phyloP scores from a whole-genome alignment of 225 moss, liverwort and hornwort species.

The Rhytidiadelphus loreus region DNA sequence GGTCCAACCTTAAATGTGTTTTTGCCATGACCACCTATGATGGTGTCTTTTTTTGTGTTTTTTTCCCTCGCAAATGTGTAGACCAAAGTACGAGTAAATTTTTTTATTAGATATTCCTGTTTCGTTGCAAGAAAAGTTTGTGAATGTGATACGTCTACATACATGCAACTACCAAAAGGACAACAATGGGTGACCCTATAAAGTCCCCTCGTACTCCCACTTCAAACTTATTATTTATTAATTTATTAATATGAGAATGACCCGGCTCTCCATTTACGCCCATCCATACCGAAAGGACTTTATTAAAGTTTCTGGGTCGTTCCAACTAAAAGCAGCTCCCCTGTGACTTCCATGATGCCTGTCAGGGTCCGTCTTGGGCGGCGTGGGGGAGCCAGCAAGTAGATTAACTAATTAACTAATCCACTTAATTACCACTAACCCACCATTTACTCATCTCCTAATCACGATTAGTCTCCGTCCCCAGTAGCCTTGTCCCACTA shows the following conservation, averaged over 20 bases:
- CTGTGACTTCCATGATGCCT: not conserved
- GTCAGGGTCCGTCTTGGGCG: not conserved
- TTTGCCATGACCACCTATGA: no score
- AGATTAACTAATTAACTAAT: not conserved
- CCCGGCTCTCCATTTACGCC: not conserved
- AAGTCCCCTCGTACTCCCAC: not conserved
- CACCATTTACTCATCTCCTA: not conserved
- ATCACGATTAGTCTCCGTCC: not conserved
- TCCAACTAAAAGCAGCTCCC: not conserved
- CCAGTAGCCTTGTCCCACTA: not conserved
- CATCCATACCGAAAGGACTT: not conserved
- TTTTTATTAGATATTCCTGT: no score
- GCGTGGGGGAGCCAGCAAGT: not conserved
- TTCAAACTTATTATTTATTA: no score
- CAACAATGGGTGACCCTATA: no score
- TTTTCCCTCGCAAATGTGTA: no score
- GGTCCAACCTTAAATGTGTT: no score
- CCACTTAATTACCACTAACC: not conserved
- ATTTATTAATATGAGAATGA: not conserved
- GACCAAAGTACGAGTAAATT: no score
- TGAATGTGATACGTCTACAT: not conserved
- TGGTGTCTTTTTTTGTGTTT: no score
- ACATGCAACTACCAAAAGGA: not conserved
- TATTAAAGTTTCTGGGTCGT: not conserved
- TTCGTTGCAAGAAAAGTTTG: not conserved